These are phyloP conservation scores for Mucor plumbeus DNA, from an alignment of 371 early-diverging fungal species.

Conservation along the genomic window DNA sequence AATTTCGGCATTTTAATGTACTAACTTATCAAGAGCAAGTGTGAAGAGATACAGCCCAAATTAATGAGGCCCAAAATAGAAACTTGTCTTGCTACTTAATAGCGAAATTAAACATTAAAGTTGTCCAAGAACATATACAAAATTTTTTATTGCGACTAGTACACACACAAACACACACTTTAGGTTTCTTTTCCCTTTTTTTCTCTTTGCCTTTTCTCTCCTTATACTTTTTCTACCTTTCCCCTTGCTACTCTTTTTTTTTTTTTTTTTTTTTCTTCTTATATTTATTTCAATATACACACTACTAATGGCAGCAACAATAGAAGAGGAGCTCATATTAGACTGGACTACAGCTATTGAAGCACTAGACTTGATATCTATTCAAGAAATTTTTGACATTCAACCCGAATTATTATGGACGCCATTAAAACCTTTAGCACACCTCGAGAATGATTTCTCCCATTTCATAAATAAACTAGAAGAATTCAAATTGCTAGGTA, in stretches of 20 bases:
- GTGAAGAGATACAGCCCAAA: neutral
- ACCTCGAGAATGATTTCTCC: slow-evolving; percentile 31
- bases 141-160: neutral
- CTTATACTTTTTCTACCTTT: no score
- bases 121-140: neutral
- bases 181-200: neutral
- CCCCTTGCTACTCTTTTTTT: no score
- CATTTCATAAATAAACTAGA: slow-evolving; percentile 28
- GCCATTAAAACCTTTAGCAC: slow-evolving; percentile 20
- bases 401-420: slow-evolving; percentile 33
- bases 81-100: slow-evolving; percentile 1
- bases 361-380: slow-evolving; percentile 25
- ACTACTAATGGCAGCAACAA: neutral
- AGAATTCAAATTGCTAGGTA: slow-evolving; percentile 22
- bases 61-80: neutral
- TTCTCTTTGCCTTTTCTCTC: neutral
- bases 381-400: slow-evolving; percentile 24
- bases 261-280: neutral
- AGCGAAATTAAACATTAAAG: neutral
- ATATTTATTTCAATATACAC: neutral
- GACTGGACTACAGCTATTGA: slow-evolving; percentile 39
- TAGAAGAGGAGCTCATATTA: slow-evolving; percentile 22
- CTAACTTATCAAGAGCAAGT: neutral
- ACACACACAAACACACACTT: neutral
- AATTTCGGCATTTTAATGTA: neutral